Evolutionary conservation across 2,329 filamentous ascomycete species (phyloP), one percentile per base, ranked within the genome.

Genomic region (Microascus cirrosus): DNA sequence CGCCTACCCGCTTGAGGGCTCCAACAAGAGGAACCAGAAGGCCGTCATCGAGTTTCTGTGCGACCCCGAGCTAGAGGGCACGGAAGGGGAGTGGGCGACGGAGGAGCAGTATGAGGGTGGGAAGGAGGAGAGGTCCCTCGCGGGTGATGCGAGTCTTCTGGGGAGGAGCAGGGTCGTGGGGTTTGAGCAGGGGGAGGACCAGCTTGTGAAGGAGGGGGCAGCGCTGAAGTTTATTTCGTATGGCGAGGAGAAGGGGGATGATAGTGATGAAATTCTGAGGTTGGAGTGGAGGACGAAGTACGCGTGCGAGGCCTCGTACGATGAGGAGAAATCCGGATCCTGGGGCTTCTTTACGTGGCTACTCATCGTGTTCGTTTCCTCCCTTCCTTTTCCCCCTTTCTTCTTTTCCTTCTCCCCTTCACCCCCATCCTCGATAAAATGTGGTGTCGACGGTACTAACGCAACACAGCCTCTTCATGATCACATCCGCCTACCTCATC

Each of bases 281-380:
- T 70, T 97, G 66, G 85, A 87, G 39, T 99, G 93, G 93, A 77
- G 81, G 67, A 96, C 93, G 15, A 90, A 93, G 70, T 85, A 90
- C 67, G 93, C 90, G 0, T 97, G 94, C 70, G 85, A 90, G 67
- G 76, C 65, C 39, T 73, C 75, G 34, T 74, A 75, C 54, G 73
- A 76, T 18, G 74, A 73, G 11, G 74, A 76, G 50, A 70, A 68
- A 32, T 63, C 77, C 57, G 71, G 71, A 20, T 80, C 83, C 67
- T 97, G 93, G 94, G 94, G 94, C 1, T 94, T 96, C 77, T 97
- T 97, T 67, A 96, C 93, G 20, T 99, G 94, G 94, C 82, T 97
- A 67, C 83, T 97, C 64, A 85, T 99, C 64, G 84, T 97, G 91
- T 95, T 74, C 79, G 89, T 79, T 62, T 3, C 54, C 15, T 35